Conservation (phyloP, 2,329 filamentous ascomycete species). For the Eutypa lata region DNA sequence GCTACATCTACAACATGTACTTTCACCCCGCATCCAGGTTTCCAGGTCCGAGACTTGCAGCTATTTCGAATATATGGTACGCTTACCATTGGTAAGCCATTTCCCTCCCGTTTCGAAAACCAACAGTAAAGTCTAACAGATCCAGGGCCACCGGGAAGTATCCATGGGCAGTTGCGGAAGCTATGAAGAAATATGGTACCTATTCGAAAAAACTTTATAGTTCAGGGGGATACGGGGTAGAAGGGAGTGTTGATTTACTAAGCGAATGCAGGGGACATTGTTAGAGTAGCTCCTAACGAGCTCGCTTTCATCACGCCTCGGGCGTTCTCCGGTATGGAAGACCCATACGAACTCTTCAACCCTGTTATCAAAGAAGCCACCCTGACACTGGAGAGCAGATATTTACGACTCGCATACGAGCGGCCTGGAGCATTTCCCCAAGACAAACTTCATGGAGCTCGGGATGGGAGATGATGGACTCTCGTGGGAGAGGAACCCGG, state of each 20-base stretch:
- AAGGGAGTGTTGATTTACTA: not conserved
- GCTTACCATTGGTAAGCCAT: constrained; percentile 4
- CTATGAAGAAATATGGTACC: constrained; percentile 3
- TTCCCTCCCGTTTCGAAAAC: not conserved
- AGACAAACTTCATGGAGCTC: constrained; percentile 2
- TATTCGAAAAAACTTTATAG: no score
- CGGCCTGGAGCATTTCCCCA: constrained; percentile 5
- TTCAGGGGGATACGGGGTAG: no score
- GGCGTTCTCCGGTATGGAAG: constrained; percentile 2
- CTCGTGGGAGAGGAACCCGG: constrained; percentile 7
- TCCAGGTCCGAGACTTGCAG: constrained; percentile 3
- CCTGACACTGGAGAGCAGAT: constrained; percentile 1
- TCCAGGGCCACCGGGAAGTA: constrained; percentile 4
- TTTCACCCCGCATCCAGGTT: constrained; percentile 7
- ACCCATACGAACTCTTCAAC: not conserved
- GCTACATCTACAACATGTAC: constrained; percentile 3
- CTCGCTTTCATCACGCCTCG: constrained; percentile 12
- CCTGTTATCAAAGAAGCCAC: not conserved
- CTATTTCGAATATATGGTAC: constrained; percentile 7
- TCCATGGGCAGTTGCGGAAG: constrained; percentile 1
- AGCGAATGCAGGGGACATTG: constrained; percentile 8
- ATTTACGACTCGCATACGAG: constrained; percentile 3
- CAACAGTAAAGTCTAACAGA: not conserved
- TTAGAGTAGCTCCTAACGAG: constrained; percentile 16
- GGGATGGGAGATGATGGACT: constrained; percentile 5